phyloP scores from a whole-genome alignment of 1,139 yeast species.

The Yamadazyma pseudoaaseri region DNA sequence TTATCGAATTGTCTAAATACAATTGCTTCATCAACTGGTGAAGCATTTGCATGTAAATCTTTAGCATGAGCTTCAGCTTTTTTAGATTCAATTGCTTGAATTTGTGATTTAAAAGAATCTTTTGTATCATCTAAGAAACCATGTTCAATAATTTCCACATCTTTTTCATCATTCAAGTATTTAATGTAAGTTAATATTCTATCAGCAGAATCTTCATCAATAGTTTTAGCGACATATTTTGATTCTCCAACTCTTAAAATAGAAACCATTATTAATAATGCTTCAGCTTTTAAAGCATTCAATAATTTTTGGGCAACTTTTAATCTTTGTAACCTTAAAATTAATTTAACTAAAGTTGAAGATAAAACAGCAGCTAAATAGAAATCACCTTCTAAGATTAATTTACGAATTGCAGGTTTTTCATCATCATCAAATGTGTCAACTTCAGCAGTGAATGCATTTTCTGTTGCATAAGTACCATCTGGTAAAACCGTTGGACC shows the following conservation, averaged over 20 bases:
- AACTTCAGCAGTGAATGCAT: slow-evolving; percentile 62
- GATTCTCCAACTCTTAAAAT: slow-evolving; percentile 88
- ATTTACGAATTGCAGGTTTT: slow-evolving; percentile 76
- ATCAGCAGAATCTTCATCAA: slow-evolving; percentile 95
- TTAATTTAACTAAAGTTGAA: slow-evolving; percentile 84
- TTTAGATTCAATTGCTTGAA: slow-evolving; percentile 52
- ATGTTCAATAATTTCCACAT: slow-evolving; percentile 50
- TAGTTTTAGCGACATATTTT: slow-evolving; percentile 67
- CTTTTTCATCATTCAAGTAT: slow-evolving; percentile 67
- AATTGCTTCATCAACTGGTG: slow-evolving; percentile 81
- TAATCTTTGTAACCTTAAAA: slow-evolving; percentile 69
- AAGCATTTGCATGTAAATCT: slow-evolving; percentile 64
- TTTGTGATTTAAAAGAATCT: slow-evolving; percentile 72
- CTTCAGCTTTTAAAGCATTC: slow-evolving; percentile 93
- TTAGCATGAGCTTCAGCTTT: slow-evolving; percentile 60
- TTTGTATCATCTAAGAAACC: slow-evolving; percentile 89
- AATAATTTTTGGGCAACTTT: slow-evolving; percentile 54
- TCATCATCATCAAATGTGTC: slow-evolving; percentile 30
- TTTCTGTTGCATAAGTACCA: slow-evolving; percentile 98
- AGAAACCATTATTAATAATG: slow-evolving; percentile 87
- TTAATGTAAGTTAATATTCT: slow-evolving; percentile 83
- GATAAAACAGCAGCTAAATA: slow-evolving; percentile 88
- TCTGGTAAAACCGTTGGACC: slow-evolving; percentile 92
- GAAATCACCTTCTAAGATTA: slow-evolving; percentile 84
- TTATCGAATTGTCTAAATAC: slow-evolving; percentile 78